Evolutionary conservation across 306 rosid species (phyloP).

Genomic region (Spatholobus suberectus): DNA sequence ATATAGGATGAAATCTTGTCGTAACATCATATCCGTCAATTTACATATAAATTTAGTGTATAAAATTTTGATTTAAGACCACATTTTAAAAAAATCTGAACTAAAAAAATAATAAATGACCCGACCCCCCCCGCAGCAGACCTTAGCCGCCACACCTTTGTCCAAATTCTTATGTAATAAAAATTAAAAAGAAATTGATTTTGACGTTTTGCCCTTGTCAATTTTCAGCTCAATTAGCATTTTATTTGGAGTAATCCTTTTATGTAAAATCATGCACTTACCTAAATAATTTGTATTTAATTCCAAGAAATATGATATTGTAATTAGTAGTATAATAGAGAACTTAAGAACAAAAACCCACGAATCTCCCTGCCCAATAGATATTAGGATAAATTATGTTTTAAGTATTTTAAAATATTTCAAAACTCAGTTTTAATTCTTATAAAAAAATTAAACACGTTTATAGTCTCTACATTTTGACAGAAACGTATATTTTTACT

Average conservation of each 20-base stretch:
- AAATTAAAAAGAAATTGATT: background rate
- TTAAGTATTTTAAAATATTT: too few relatives aligned
- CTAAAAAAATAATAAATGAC: background rate
- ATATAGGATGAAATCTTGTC: background rate
- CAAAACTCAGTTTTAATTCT: too few relatives aligned
- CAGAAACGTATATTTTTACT: too few relatives aligned
- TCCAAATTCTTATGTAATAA: background rate
- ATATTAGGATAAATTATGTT: too few relatives aligned
- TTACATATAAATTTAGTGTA: background rate
- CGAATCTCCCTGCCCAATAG: too few relatives aligned
- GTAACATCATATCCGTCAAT: background rate
- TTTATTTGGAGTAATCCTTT: background rate
- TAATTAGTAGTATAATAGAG: too few relatives aligned
- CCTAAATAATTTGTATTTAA: background rate
- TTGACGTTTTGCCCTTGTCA: background rate
- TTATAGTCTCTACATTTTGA: too few relatives aligned
- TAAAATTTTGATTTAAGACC: background rate
- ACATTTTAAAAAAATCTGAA: background rate
- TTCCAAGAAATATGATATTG: background rate
- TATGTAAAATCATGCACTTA: background rate
- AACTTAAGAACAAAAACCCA: too few relatives aligned
- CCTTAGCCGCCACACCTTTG: too few relatives aligned
- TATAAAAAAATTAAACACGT: too few relatives aligned
- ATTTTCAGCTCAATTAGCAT: background rate
- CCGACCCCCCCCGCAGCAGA: background rate